Evolutionary conservation across 805 yeast genomes (phyloP), one percentile per base, ranked within the genome.

Genomic region (Cyberlindnera saturnus): DNA sequence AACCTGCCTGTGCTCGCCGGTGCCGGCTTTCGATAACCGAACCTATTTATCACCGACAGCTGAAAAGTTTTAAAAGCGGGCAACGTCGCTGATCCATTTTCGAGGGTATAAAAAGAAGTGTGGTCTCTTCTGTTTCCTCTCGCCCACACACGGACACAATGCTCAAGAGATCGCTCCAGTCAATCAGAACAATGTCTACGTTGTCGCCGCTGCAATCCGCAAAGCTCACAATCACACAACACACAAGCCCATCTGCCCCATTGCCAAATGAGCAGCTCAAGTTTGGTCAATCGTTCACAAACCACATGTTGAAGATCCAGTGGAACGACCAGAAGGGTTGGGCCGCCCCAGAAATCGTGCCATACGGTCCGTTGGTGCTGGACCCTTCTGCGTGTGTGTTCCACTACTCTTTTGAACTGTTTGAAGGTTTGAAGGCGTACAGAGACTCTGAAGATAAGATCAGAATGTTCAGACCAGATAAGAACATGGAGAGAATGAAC

Each of bases 341-440:
- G 99, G 83, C 70, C 10, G 66, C 77, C n/a, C 98, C 99, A 36
- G 77, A 77, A 61, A 90, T 91, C 63, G 77, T 77, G 52, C 97
- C 98, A 19, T 89, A 86, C 62, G 90, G 82, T 41, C 78, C 79
- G 40, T 67, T 91, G 42, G 57, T 71, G 15, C 65, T 91, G 46
- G 96, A 90, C 59, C 99, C 99, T 23, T 81, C 96, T 17, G 69
- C 93, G 16, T 78, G 86, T 63, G 98, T 90, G 30, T 81, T 91
- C 69, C 99, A 91, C 71, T 91, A 91, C 60, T 91, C 95, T 5
- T 91, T 93, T 60, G 96, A 88, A 66, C 76, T 91, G 47, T 93
- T 91, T 54, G 99, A 91, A 71, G 99, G 99, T 52, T 73, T 91
- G 70, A 91, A 91, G 72, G 97, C 97, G 13, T 91, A 90, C 75